A percentile compares a stretch with the other conserved stretches of the same genome.
Conservation (phyloP, 2,329 filamentous ascomycete genomes). For the Chrysosphaeria jannelii region DNA sequence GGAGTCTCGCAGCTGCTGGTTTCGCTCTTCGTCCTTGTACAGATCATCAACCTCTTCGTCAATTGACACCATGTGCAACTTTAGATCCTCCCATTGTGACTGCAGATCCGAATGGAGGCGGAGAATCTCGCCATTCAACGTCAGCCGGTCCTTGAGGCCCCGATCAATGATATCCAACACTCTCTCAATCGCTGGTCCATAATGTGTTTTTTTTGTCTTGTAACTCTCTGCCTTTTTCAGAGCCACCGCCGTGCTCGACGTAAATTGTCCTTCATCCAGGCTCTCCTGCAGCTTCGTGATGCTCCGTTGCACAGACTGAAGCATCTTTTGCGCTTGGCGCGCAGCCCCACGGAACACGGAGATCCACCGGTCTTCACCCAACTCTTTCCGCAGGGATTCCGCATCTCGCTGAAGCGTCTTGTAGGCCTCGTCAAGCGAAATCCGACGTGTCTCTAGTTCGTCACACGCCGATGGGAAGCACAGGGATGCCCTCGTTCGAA, state of each 20-base stretch:
- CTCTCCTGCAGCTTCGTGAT: slow-evolving; percentile 55
- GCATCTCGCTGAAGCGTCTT: slow-evolving; percentile 72
- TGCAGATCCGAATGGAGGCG: slow-evolving; percentile 65
- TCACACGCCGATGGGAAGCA: slow-evolving; percentile 78
- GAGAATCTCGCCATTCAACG: slow-evolving; percentile 84
- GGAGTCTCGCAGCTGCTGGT: slow-evolving; percentile 63
- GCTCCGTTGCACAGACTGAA: slow-evolving; percentile 74
- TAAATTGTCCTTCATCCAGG: slow-evolving; percentile 41
- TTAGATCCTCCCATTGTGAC: slow-evolving; percentile 48
- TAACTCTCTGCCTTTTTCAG: slow-evolving; percentile 74
- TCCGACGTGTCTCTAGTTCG: slow-evolving; percentile 49
- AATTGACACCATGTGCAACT: slow-evolving; percentile 47
- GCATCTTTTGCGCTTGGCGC: slow-evolving; percentile 83
- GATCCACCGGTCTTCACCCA: slow-evolving; percentile 90
- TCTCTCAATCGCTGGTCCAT: slow-evolving; percentile 72
- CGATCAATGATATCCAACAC: slow-evolving; percentile 82
- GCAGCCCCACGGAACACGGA: slow-evolving; percentile 84
- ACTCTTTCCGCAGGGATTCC: slow-evolving; percentile 60
- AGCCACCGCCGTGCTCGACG: slow-evolving; percentile 38
- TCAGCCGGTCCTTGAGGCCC: slow-evolving; percentile 82
- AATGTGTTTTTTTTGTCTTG: slow-evolving; percentile 82
- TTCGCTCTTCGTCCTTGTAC: slow-evolving; percentile 21
- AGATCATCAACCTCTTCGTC: slow-evolving; percentile 48
- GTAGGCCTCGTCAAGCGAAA: slow-evolving; percentile 55
- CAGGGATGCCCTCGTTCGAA: slow-evolving; percentile 43